Evolutionary conservation across 2,329 filamentous ascomycete genomes (phyloP).

Genomic region (Colletotrichum sp.): DNA sequence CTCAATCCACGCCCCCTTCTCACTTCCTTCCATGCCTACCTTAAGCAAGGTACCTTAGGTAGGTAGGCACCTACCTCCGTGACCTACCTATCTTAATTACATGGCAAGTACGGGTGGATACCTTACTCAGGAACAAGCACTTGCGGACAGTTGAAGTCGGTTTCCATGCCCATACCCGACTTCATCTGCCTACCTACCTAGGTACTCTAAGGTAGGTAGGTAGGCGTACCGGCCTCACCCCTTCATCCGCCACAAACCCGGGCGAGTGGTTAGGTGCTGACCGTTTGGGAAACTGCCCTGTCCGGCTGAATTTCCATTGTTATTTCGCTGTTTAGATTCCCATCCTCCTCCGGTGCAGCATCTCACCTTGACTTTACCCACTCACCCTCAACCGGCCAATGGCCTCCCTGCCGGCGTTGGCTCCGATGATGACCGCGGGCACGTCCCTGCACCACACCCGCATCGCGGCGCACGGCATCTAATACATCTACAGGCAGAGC

Average conservation of each 20-base stretch:
- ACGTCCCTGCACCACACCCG: background rate
- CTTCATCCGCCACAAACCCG: background rate
- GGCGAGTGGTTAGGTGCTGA: background rate
- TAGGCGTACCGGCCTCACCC: background rate
- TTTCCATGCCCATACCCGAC: background rate
- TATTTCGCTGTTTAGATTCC: background rate
- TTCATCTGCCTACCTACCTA: background rate
- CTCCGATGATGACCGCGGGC: background rate
- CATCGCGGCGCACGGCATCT: background rate
- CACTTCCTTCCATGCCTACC: too few species aligned
- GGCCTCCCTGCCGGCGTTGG: background rate
- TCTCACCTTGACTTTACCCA: background rate
- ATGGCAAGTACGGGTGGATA: background rate
- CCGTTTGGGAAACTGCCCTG: background rate
- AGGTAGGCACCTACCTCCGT: too few species aligned
- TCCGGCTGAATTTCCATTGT: background rate
- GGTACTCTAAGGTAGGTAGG: background rate
- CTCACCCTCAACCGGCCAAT: background rate
- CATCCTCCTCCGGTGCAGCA: background rate
- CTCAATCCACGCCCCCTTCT: too few species aligned
- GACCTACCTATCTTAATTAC: too few species aligned
- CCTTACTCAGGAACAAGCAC: background rate
- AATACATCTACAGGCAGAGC: background rate
- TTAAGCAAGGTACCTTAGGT: too few species aligned
- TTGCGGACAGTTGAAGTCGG: background rate